A percentile compares a stretch with the other conserved stretches of the same genome.
phyloP scores from a whole-genome alignment of 1,139 yeast genomes.

The Geotrichum fermentans region DNA sequence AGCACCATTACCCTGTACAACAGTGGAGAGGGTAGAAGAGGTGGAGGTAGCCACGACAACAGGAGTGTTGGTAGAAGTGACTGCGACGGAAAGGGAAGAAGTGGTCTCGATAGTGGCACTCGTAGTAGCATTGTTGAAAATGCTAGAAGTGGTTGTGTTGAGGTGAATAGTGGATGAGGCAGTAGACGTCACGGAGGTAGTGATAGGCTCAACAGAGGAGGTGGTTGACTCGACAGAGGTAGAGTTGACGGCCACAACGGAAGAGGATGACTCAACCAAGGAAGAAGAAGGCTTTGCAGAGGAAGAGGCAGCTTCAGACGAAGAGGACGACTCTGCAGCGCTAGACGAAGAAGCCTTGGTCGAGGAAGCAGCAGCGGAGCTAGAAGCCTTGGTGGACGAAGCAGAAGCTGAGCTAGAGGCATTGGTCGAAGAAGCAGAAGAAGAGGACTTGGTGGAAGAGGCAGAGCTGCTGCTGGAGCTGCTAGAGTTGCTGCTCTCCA shows the following conservation, averaged over 20 bases:
- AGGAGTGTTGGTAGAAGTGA: conserved; percentile 26
- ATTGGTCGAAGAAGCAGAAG: conserved; percentile 5
- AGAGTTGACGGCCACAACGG: conserved; percentile 15
- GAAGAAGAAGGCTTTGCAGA: conserved; percentile 16
- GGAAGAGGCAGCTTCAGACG: conserved; percentile 23
- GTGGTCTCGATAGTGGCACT: neutral
- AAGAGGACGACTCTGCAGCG: conserved; percentile 1
- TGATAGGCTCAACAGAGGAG: conserved; percentile 18
- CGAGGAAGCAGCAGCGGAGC: conserved; percentile 9
- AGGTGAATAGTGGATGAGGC: neutral
- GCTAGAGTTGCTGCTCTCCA: conserved; percentile 29
- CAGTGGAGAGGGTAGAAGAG: conserved; percentile 10
- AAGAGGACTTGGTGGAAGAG: neutral
- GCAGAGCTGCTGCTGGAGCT: neutral
- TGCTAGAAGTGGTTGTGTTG: neutral
- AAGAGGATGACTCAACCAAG: neutral
- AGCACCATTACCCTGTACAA: conserved; percentile 4
- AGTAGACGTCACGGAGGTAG: neutral
- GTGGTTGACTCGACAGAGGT: conserved; percentile 14
- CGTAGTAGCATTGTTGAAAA: no score
- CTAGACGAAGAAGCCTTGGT: conserved; percentile 11
- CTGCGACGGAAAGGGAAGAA: neutral
- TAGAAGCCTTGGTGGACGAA: conserved; percentile 10
- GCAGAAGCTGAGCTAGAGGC: conserved; percentile 10
- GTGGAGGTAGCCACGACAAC: conserved; percentile 23